phyloP scores from a whole-genome alignment of 164 flowering plant genomes.

The Liriodendron chinense region DNA sequence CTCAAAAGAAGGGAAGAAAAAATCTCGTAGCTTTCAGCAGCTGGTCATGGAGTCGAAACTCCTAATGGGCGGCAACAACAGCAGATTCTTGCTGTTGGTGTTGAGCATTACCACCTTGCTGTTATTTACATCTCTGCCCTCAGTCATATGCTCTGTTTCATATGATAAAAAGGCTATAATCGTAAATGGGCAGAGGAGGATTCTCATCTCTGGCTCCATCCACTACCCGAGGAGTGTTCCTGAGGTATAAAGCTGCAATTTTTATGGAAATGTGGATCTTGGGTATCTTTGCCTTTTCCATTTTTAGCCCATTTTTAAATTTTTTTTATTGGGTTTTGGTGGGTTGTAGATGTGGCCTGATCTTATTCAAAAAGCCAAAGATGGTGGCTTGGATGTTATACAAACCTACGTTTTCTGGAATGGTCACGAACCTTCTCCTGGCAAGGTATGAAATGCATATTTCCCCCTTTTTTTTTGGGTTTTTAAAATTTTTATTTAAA shows the following conservation, averaged over 20 bases:
- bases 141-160: constrained; percentile 53
- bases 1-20: neutral
- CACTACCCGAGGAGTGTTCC: constrained; percentile 94
- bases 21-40: constrained; percentile 6
- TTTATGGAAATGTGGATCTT: constrained; percentile 19
- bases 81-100: constrained; percentile 5
- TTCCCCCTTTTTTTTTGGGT: neutral
- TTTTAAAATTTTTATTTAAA: neutral
- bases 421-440: constrained; percentile 81
- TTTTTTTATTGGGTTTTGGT: neutral
- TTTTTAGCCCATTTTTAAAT: neutral
- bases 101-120: neutral
- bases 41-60: constrained; percentile 3
- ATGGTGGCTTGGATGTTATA: constrained; percentile 79
- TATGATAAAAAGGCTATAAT: constrained; percentile 68
- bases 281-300: constrained; percentile 18
- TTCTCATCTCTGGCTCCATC: constrained; percentile 86
- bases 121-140: constrained; percentile 15
- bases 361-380: constrained; percentile 76
- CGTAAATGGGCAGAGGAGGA: constrained; percentile 64
- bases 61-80: neutral
- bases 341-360: constrained; percentile 79
- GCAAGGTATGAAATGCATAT: constrained; percentile 36
- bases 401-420: constrained; percentile 88
- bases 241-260: constrained; percentile 41